Conservation (phyloP, 768 basidiomycete genomes). For the Rhodotorula toruloides region DNA sequence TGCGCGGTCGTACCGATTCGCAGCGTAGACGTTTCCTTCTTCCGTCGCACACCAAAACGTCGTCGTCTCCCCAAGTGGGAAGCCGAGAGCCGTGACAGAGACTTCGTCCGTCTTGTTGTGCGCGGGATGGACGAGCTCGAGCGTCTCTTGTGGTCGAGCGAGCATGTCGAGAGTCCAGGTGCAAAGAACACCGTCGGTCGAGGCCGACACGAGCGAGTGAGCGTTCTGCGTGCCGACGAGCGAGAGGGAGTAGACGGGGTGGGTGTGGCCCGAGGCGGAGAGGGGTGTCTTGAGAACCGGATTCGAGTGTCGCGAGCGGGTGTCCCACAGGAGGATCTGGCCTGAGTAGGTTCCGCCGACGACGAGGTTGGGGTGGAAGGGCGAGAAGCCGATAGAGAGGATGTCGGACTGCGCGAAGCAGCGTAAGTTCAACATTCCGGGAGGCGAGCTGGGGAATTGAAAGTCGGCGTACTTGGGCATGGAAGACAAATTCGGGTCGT, state of each 20-base stretch:
- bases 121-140: constrained; percentile 78
- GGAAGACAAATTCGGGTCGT: constrained; percentile 95
- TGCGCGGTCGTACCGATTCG: constrained; percentile 92
- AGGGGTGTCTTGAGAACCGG: constrained; percentile 95
- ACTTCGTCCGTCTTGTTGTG: constrained; percentile 98
- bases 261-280: constrained; percentile 93
- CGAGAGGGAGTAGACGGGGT: constrained; percentile 96
- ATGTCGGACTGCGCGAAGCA: constrained; percentile 73
- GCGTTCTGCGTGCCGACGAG: constrained; percentile 99
- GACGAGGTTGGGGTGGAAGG: constrained; percentile 93
- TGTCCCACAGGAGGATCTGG: constrained; percentile 97
- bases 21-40: constrained; percentile 94
- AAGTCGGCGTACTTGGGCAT: constrained; percentile 70
- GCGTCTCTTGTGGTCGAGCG: constrained; percentile 96
- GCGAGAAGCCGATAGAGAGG: constrained; percentile 91
- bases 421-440: neutral
- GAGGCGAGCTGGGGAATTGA: neutral
- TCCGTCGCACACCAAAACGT: constrained; percentile 98
- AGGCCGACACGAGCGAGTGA: constrained; percentile 91
- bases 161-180: constrained; percentile 99
- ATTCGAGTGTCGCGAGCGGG: constrained; percentile 79
- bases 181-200: constrained; percentile 94
- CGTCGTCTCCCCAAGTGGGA: constrained; percentile 92
- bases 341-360: constrained; percentile 99
- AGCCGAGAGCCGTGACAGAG: constrained; percentile 85